Conservation (phyloP, 768 basidiomycete species). For the Russula sp. region DNA sequence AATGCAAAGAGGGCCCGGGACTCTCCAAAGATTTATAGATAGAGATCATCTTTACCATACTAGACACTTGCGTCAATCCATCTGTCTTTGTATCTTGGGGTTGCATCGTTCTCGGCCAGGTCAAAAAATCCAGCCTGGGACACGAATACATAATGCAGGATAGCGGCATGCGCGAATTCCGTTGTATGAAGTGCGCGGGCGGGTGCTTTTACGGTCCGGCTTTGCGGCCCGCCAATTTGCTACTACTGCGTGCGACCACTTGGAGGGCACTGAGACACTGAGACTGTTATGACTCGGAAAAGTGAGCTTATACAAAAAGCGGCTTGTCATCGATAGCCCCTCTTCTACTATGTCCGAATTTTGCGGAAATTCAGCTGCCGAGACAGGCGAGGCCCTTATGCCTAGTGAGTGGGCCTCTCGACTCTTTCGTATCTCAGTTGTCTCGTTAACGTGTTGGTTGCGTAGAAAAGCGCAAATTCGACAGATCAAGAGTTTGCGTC, state of each 20-base stretch:
- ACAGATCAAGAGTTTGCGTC: conserved; percentile 61
- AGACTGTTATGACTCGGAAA: background rate
- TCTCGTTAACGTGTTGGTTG: background rate
- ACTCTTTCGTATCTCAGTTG: background rate
- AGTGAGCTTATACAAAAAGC: background rate
- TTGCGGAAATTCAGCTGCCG: conserved; percentile 60
- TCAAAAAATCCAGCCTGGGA: too few relatives aligned
- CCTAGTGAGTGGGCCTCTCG: conserved; percentile 41
- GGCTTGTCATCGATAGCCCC: background rate
- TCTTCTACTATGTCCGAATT: conserved; percentile 21
- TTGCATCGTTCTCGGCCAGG: too few relatives aligned
- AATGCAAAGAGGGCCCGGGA: too few relatives aligned
- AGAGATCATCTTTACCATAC: too few relatives aligned
- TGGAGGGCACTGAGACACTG: too few relatives aligned
- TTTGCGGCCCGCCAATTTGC: background rate
- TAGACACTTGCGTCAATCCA: too few relatives aligned
- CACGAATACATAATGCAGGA: too few relatives aligned
- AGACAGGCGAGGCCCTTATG: conserved; percentile 56
- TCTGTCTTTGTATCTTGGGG: too few relatives aligned
- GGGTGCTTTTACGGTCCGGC: background rate
- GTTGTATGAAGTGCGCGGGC: too few relatives aligned
- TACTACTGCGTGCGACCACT: too few relatives aligned
- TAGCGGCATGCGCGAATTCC: too few relatives aligned
- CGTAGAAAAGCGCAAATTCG: conserved; percentile 59
- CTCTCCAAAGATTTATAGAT: too few relatives aligned